These are phyloP conservation scores for Rubia yunnanensis DNA, from an alignment of 257 asterid genomes.

Conservation along the genomic window DNA sequence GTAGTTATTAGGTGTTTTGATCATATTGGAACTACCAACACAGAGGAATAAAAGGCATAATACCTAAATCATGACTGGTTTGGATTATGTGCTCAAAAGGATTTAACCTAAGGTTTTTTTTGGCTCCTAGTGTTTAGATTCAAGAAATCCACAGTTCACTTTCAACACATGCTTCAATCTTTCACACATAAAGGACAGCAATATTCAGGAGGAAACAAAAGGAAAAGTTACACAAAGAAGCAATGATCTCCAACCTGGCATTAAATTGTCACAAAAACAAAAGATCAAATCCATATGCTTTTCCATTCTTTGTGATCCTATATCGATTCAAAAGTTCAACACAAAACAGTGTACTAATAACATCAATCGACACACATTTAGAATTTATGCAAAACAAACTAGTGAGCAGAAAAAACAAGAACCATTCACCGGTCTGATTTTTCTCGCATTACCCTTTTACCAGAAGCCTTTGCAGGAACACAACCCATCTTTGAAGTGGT, in stretches of 20 bases:
- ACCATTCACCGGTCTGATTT: neutral
- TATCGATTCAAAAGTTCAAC: neutral
- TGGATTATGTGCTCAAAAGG: neutral
- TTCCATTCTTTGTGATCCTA: constrained; percentile 1
- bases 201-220: neutral
- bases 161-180: neutral
- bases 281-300: no score
- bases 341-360: neutral
- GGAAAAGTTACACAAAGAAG: neutral
- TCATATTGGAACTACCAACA: neutral
- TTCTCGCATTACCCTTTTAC: constrained; percentile 16
- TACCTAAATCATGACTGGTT: neutral
- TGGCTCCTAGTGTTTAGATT: neutral
- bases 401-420: neutral
- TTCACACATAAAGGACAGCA: neutral
- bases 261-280: neutral
- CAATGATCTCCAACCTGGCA: no score
- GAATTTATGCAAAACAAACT: neutral
- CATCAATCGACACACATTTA: neutral
- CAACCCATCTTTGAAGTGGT: constrained; percentile 38
- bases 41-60: neutral
- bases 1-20: neutral
- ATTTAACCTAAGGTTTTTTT: neutral
- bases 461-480: constrained; percentile 52
- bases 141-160: neutral